Conservation (phyloP, 1,284 basidiomycete genomes). For the Fistulina hepatica region DNA sequence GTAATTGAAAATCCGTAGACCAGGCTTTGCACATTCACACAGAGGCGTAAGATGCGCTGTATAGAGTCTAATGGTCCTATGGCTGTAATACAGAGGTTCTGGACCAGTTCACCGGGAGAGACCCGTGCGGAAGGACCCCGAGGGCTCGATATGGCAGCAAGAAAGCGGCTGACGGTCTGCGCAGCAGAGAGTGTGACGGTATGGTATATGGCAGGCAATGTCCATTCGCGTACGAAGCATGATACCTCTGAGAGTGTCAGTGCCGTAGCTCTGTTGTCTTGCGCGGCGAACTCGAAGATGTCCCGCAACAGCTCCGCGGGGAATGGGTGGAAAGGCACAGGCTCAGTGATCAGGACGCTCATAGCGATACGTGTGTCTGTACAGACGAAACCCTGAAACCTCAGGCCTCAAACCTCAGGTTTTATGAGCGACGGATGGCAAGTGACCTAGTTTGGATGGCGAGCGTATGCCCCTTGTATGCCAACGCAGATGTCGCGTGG, state of each 20-base stretch:
- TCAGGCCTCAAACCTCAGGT: too few species aligned
- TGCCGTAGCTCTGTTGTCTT: constrained; percentile 16
- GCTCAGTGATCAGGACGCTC: too few species aligned
- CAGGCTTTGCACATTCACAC: constrained; percentile 25
- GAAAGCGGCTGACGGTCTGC: constrained; percentile 24
- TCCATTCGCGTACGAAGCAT: constrained; percentile 23
- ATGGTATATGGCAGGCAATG: constrained; percentile 27
- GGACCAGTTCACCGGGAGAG: background rate
- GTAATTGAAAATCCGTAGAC: constrained; percentile 29
- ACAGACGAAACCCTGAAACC: too few species aligned
- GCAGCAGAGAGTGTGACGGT: constrained; percentile 29
- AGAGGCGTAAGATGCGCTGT: constrained; percentile 23
- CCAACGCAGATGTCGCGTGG: too few species aligned
- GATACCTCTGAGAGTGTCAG: constrained; percentile 27
- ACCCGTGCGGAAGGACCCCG: constrained; percentile 19
- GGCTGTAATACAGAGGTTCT: constrained; percentile 27
- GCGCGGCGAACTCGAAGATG: constrained; percentile 27
- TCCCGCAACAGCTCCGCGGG: constrained; percentile 28
- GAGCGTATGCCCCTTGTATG: too few species aligned
- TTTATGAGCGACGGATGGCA: too few species aligned
- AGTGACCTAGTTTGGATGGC: too few species aligned
- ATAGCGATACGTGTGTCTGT: too few species aligned
- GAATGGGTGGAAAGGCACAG: constrained; percentile 20
- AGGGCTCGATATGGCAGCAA: constrained; percentile 21
- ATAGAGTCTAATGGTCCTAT: constrained; percentile 27